Evolutionary conservation across 2,329 filamentous ascomycete species (phyloP), one percentile per base, ranked within the genome.

Genomic region (Claviceps sp.): DNA sequence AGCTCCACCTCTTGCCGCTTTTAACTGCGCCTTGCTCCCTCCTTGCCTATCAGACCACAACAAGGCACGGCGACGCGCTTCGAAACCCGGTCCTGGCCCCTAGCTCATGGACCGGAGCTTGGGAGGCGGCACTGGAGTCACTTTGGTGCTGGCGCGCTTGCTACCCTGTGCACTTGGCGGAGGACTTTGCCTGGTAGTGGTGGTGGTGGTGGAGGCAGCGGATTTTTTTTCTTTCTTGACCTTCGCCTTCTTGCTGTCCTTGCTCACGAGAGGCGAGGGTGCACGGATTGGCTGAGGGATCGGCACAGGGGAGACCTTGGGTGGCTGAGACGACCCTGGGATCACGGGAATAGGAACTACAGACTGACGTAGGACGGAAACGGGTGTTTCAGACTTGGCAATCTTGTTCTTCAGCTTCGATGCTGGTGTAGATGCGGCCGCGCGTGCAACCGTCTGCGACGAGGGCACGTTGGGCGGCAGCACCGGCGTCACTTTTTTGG

Each of bases 271-370:
- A 18, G 65, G 60, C 3, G 58, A 61, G 3, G 57, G 51, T 36
- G 48, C 16, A 3, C 41, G 40, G 20, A 41, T 45, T 30, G 54
- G 55, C 16, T 49, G 52, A n/a, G 60, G 55, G 42, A 58, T 34
- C 22, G 61, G 59, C 3, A 59, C 58, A 11, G 61, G 57, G 11
- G 63, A 61, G 24, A 58, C 55, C 46, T 59, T 61, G 42, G 55
- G 52, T 22, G 56, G 62, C 3, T 63, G 63, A 7, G 62, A 61
- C 22, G 63, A 59, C 37, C 54, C 54, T 36, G 67, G 69, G 14
- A 70, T 55, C n/a, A 54, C 58, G 9, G 69, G 71, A 5, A 70
- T 56, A 7, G 65, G 68, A 4, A 67, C 61, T 4, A 56, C 57
- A 18, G 64, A 63, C 48, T 65, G 62, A 9, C 63, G 58, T 46